phyloP scores from a whole-genome alignment of 441 rosid species.

The Gossypium lobatum region DNA sequence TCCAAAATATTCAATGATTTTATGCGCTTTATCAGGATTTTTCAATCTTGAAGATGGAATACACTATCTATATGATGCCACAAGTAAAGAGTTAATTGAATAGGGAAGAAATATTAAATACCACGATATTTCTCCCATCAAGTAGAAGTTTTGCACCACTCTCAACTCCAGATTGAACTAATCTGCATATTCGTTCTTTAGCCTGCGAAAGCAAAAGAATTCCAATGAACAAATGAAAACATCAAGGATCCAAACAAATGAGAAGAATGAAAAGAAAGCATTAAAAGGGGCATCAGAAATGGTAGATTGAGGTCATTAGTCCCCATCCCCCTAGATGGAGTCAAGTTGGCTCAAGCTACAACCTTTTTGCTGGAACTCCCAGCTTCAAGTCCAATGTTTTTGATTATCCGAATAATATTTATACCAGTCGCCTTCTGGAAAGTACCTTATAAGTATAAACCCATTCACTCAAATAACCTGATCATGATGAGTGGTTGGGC shows the following conservation, averaged over 20 bases:
- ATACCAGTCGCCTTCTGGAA: not conserved
- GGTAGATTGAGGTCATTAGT: not conserved
- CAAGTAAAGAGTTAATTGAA: not conserved
- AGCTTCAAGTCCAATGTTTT: not conserved
- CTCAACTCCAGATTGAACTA: conserved; percentile 73
- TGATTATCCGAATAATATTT: not conserved
- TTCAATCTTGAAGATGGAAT: not conserved
- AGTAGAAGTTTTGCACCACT: conserved; percentile 74
- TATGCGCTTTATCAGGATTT: not conserved
- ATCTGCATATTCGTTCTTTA: conserved; percentile 65
- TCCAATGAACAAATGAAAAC: not conserved
- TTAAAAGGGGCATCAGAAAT: not conserved
- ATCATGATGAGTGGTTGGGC: not conserved
- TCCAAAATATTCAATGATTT: not conserved
- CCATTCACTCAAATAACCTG: not conserved
- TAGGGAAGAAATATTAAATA: conserved; percentile 18
- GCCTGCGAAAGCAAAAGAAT: conserved; percentile 46
- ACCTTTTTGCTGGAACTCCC: not conserved
- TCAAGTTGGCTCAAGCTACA: not conserved
- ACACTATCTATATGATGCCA: not conserved
- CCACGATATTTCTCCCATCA: conserved; percentile 84
- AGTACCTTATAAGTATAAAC: not conserved
- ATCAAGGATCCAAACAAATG: not conserved
- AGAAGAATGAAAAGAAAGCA: not conserved
- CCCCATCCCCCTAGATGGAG: not conserved